A percentile compares a stretch with the other conserved stretches of the same genome.
Conservation (phyloP, 176 grass and related monocot genomes). For the Olyra latifolia region DNA sequence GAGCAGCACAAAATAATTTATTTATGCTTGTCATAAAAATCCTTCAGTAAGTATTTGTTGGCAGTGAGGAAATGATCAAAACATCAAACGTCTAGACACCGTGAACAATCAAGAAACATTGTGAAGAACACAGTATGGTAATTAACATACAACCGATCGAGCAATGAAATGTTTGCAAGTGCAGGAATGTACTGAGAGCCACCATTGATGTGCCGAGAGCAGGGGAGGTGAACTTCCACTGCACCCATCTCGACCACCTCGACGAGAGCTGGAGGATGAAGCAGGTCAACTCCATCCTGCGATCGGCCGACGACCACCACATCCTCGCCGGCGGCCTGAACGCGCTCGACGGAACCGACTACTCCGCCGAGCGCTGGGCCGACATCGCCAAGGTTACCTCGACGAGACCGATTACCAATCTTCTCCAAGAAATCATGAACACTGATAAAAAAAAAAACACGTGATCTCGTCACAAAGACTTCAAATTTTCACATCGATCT, state of each 20-base stretch:
- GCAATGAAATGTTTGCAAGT: not conserved
- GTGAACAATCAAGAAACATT: not conserved
- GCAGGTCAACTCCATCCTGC: slow-evolving; percentile 79
- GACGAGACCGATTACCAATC: not conserved
- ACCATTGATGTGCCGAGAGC: slow-evolving; percentile 79
- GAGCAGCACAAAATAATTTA: no score
- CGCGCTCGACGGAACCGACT: slow-evolving; percentile 89
- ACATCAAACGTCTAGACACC: no score
- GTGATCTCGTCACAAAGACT: no score
- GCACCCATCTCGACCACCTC: slow-evolving; percentile 97
- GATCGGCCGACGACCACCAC: slow-evolving; percentile 60
- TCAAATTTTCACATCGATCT: not conserved
- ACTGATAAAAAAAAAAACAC: no score
- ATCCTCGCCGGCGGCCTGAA: slow-evolving; percentile 93
- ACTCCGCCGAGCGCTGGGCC: slow-evolving; percentile 77
- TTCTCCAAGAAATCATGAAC: not conserved
- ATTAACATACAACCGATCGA: not conserved
- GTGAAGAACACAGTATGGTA: no score
- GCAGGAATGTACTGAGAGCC: slow-evolving; percentile 89
- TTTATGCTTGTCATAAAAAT: no score
- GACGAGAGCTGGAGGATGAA: slow-evolving; percentile 95
- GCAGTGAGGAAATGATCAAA: no score
- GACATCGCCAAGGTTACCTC: slow-evolving; percentile 85
- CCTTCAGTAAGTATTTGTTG: no score
- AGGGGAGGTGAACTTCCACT: slow-evolving; percentile 87